These are phyloP conservation scores for Aspergillus texensis DNA, from an alignment of 2,329 filamentous ascomycete genomes.

Conservation along the genomic window DNA sequence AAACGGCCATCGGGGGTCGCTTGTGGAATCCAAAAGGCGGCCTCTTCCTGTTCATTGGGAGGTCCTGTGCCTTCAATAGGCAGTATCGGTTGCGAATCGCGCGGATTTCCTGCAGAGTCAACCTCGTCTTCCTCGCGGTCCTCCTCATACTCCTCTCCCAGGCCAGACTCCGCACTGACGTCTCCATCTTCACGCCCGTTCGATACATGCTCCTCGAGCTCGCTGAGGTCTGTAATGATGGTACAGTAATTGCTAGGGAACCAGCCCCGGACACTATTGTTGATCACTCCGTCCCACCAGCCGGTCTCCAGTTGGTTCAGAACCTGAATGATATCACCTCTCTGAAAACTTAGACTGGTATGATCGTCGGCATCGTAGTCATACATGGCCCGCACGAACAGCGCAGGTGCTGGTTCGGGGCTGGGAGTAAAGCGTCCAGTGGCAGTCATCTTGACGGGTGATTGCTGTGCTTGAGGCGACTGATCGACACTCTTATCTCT, in stretches of 20 bases:
- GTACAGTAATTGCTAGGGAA: conserved; percentile 99
- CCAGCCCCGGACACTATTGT: conserved; percentile 87
- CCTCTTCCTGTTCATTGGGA: conserved; percentile 71
- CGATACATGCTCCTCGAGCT: conserved; percentile 65
- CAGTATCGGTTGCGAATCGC: conserved; percentile 62
- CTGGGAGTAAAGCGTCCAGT: conserved; percentile 35
- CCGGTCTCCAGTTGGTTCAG: conserved; percentile 97
- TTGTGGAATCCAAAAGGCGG: conserved; percentile 98
- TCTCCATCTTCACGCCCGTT: conserved; percentile 57
- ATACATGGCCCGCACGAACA: conserved; percentile 95
- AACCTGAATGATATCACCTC: conserved; percentile 97
- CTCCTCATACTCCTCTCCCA: conserved; percentile 65
- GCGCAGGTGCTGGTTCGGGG: conserved; percentile 50
- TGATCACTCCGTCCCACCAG: conserved; percentile 99
- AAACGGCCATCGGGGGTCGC: conserved; percentile 89
- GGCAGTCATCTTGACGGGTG: conserved; percentile 34
- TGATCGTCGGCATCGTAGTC: conserved; percentile 97
- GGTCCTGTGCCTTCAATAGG: conserved; percentile 69
- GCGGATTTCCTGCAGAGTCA: conserved; percentile 68
- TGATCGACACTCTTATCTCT: conserved; percentile 23
- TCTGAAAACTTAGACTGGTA: conserved; percentile 93
- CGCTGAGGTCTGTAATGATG: conserved; percentile 75
- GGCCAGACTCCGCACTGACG: conserved; percentile 50
- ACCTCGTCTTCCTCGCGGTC: conserved; percentile 68
- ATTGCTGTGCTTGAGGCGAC: conserved; percentile 29